Evolutionary conservation across 176 grass and related monocot species (phyloP).

Genomic region (Carex pumila): DNA sequence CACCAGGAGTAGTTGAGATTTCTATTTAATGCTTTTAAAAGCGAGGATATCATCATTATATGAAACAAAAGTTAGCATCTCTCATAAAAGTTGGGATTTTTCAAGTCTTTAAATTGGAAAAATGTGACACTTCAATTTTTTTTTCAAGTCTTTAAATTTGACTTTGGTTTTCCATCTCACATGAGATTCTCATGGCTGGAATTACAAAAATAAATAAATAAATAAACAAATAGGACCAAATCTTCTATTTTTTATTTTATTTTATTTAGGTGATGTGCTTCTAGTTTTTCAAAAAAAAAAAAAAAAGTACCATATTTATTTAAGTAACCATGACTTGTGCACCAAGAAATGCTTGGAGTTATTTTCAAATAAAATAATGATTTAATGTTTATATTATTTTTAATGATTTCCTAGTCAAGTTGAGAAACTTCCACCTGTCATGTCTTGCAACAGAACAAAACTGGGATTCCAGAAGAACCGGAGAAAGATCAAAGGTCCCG

Average conservation of each 20-base stretch:
- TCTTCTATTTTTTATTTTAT: not conserved
- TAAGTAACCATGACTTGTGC: not conserved
- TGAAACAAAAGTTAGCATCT: too few species aligned
- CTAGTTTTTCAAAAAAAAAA: too few species aligned
- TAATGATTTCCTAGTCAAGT: not conserved
- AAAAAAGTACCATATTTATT: not conserved
- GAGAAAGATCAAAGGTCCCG: not conserved
- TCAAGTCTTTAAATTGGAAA: not conserved
- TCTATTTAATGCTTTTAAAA: not conserved
- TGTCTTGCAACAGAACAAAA: not conserved
- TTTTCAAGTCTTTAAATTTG: not conserved
- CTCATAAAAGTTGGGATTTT: not conserved
- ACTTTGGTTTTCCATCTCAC: not conserved
- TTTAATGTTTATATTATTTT: too few species aligned
- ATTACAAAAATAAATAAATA: not conserved
- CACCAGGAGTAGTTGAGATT: not conserved
- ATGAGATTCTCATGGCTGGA: not conserved
- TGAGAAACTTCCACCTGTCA: not conserved
- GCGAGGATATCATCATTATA: not conserved
- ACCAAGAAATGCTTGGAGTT: too few species aligned
- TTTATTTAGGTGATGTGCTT: not conserved
- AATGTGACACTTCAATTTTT: not conserved
- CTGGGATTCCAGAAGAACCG: not conserved
- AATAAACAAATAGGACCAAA: not conserved
- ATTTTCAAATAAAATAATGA: too few species aligned